Evolutionary conservation across 2,329 filamentous ascomycete genomes (phyloP), one percentile per base, ranked within the genome.

Genomic region (Colletotrichum lindemuthianum): DNA sequence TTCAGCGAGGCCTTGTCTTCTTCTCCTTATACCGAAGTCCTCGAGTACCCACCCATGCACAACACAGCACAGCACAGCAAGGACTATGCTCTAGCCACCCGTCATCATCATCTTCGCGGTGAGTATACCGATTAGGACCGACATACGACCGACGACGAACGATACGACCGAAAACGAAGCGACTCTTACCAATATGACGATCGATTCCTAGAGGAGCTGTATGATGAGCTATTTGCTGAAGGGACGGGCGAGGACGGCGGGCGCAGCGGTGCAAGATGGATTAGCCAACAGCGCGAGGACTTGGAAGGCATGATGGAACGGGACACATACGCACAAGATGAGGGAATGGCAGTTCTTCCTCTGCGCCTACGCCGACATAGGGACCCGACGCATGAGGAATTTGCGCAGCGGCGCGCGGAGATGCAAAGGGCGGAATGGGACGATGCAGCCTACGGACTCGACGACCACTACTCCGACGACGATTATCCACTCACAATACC

Each of bases 61-160:
- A 53, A 60, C 39, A 54, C 66, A 69, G 58, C 59, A 45, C 66
- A 70, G 67, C 72, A 74, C 69, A 76, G 74, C 73, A 75, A 76
- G 74, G 73, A 72, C 73, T 70, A 63, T 61, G 64, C 50, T 32
- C 37, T 41, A 47, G 68, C 69, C 68, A 70, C 65, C 67, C 71
- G 69, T 74, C 75, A 79, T 81, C 80, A 80, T 83, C 80, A 79
- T 83, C 77, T 77, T 78, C 75, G 70, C 71, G 78, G 81, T 84
- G 77, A 82, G 80, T 82, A 80, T 82, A 65, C 67, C 67, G 71
- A 71, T 54, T 68, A 74, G 66, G 63, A 67, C 47, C 68, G 47
- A 52, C 34, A 59, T 55, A 60, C 66, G 50, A 61, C 57, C 45
- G 53, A 36, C 60, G 52, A 58, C 58, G 60, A 69, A 69, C 52